phyloP scores from a whole-genome alignment of 352 stramenopile species.

The Halophytophthora polymorphica region DNA sequence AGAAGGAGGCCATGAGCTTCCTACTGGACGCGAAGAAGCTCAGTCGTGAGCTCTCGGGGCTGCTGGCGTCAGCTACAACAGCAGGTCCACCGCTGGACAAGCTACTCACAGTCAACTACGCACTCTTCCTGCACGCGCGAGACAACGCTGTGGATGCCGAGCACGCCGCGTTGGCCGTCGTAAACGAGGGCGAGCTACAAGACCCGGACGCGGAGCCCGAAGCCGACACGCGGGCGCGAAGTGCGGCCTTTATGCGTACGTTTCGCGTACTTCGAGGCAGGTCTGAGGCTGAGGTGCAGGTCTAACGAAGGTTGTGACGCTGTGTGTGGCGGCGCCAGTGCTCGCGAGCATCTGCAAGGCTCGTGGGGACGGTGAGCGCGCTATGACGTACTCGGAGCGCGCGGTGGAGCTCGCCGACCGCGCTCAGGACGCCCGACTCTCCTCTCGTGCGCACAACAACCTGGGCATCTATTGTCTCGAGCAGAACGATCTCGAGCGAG shows the following conservation, averaged over 20 bases:
- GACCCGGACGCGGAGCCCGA: slow-evolving; percentile 10
- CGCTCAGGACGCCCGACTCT: slow-evolving; percentile 14
- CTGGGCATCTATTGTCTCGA: slow-evolving; percentile 34
- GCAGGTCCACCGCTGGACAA: slow-evolving; percentile 17
- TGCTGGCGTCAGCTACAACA: background rate
- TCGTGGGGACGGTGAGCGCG: slow-evolving; percentile 14
- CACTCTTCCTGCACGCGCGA: slow-evolving; percentile 37
- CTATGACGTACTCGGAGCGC: slow-evolving; percentile 18
- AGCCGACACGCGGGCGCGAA: slow-evolving; percentile 18
- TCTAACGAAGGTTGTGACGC: slow-evolving; percentile 1
- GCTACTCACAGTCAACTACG: slow-evolving; percentile 38
- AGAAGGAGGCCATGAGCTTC: slow-evolving; percentile 30
- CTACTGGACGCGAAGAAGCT: slow-evolving; percentile 39
- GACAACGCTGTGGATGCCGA: slow-evolving; percentile 31
- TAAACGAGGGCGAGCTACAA: slow-evolving; percentile 10
- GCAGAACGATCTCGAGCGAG: slow-evolving; percentile 17
- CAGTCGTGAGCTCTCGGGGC: slow-evolving; percentile 6
- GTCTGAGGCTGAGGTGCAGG: too few relatives aligned
- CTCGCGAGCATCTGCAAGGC: slow-evolving; percentile 26
- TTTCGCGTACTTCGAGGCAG: background rate
- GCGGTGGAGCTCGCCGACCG: slow-evolving; percentile 21
- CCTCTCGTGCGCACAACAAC: slow-evolving; percentile 40
- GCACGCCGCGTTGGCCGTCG: slow-evolving; percentile 20
- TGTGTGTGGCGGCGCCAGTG: slow-evolving; percentile 12
- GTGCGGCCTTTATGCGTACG: slow-evolving; percentile 26